These are phyloP conservation scores for Eucalyptus marginata DNA, from an alignment of 345 rosid species.

Conservation along the genomic window DNA sequence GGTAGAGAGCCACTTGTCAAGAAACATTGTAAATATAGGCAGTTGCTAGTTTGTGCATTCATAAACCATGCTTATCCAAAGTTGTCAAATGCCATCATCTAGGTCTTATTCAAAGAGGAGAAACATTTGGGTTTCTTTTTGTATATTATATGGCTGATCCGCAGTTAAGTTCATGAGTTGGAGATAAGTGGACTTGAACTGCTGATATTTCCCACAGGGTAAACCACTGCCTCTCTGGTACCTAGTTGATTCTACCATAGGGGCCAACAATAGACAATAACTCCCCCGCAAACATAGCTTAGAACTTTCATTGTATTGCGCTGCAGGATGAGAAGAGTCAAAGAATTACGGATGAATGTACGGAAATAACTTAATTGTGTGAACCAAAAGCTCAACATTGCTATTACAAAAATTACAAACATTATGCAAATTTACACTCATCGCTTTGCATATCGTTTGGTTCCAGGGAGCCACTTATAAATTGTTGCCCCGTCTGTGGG, in stretches of 20 bases:
- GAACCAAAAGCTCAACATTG: background rate
- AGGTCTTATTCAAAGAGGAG: background rate
- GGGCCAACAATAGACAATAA: background rate
- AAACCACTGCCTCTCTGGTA: background rate
- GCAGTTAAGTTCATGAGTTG: background rate
- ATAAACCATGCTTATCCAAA: background rate
- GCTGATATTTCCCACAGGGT: background rate
- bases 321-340: background rate
- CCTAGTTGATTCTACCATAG: background rate
- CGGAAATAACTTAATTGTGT: background rate
- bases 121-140: background rate
- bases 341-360: background rate
- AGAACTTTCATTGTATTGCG: background rate
- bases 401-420: background rate
- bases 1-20: background rate
- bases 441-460: background rate
- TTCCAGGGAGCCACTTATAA: slow-evolving; percentile 71
- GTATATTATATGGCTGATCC: background rate
- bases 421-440: background rate
- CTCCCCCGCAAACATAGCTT: background rate
- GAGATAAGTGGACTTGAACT: background rate
- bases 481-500: slow-evolving; percentile 84
- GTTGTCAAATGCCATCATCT: background rate
- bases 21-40: background rate
- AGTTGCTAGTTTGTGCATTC: background rate